Base-by-base conservation (phyloP, 805 yeast genomes). In the Candida michaelii region DNA sequence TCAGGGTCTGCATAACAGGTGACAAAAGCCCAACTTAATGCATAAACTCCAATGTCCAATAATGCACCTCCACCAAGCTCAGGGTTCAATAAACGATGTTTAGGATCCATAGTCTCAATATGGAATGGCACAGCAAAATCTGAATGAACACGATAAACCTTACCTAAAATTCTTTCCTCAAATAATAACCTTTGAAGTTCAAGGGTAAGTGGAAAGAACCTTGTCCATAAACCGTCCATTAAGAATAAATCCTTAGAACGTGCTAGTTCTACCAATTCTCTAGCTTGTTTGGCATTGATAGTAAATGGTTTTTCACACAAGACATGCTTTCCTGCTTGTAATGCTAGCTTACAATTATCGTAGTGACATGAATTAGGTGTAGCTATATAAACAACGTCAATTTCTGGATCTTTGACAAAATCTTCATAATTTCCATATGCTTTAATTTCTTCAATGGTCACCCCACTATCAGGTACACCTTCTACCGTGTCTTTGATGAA, bases 171-270 rank as follows among this genome's bases (percentile, higher is more conserved):
- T 43, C 65, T 63, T 15, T 74, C 69, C 17, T 65, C 60, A 47
- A 62, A 66, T 13, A 77, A 42, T 42, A 62, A 53, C 32, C 63
- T 46, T 40, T 66, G 52, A 37, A 73, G 56, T n/a, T 51, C 46
- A 2, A 35, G 4, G n/a, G 69, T 51, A 3, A 73, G 43, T 2
- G 83, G 83, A 62, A 74, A 73, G 47, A 71, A 75, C 32, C 78
- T 60, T 8, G 79, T 69, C 82, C 82, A 77, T 44, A 74, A 69
- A 9, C 76, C 84, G 53, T 79, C 85, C 80, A 79, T 73, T 24
- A 79, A 59, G 47, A 74, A 77, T 30, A 67, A 52, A 2, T 63
- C 59, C 52, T 69, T 65, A 39, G 52, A 42, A 49, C 62, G 59
- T 3, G 83, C 83, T 30, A 68, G 60, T 1, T 52, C 60, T 31